Evolutionary conservation across 805 yeast species (phyloP).

Genomic region (Phaffomyces opuntiae): DNA sequence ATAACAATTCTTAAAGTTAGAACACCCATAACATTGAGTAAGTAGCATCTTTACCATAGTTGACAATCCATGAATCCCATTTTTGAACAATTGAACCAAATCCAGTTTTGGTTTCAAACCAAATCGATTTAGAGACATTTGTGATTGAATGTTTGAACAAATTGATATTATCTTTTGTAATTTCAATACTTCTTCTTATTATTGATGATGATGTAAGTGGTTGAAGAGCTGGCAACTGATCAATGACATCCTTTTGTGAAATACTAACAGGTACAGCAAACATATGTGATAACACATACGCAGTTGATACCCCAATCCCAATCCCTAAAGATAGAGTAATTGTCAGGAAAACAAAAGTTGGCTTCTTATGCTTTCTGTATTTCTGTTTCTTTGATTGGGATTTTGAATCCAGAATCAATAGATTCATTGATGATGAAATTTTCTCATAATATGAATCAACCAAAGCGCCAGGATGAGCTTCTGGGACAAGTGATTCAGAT

Average conservation of each 20-base stretch:
- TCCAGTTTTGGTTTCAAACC: slow-evolving; percentile 6
- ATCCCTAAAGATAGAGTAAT: slow-evolving; percentile 17
- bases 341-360: slow-evolving; percentile 10
- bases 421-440: neutral
- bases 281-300: slow-evolving; percentile 6
- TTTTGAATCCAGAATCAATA: neutral
- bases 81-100: neutral
- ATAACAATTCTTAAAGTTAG: neutral
- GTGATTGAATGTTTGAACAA: slow-evolving; percentile 6
- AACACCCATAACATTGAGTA: slow-evolving; percentile 12
- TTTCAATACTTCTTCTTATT: neutral
- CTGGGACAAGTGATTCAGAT: slow-evolving; percentile 2
- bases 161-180: slow-evolving; percentile 2
- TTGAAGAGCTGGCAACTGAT: neutral
- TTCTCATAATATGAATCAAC: neutral
- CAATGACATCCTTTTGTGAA: neutral
- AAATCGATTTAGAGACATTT: slow-evolving; percentile 7
- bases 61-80: slow-evolving; percentile 8
- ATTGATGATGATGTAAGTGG: neutral
- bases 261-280: neutral
- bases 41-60: slow-evolving; percentile 4
- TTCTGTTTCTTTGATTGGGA: slow-evolving; percentile 13
- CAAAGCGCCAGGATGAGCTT: neutral
- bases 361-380: slow-evolving; percentile 3
- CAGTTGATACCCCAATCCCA: slow-evolving; percentile 22